Conservation (phyloP, 2,329 filamentous ascomycete genomes). For the Biscogniauxia mediterranea region DNA sequence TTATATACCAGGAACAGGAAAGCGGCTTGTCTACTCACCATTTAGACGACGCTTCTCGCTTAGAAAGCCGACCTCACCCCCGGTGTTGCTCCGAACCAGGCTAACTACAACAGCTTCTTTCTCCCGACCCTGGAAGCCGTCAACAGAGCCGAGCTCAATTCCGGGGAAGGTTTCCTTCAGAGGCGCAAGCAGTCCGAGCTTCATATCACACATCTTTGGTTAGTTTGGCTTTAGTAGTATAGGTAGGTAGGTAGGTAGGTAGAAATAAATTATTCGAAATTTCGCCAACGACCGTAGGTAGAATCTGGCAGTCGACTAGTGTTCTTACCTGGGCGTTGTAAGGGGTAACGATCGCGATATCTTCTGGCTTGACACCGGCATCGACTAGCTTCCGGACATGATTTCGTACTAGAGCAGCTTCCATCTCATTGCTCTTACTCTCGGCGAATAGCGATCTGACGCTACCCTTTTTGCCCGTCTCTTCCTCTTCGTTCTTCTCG, state of each 20-base stretch:
- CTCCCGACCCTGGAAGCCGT: slow-evolving; percentile 95
- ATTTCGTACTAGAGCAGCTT: slow-evolving; percentile 74
- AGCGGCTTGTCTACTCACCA: slow-evolving; percentile 54
- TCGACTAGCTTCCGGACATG: slow-evolving; percentile 76
- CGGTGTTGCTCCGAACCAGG: slow-evolving; percentile 86
- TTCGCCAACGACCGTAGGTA: background rate
- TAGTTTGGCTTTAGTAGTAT: slow-evolving; percentile 1
- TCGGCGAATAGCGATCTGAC: slow-evolving; percentile 53
- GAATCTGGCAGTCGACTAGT: slow-evolving; percentile 4
- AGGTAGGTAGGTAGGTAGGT: background rate
- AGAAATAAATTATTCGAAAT: background rate
- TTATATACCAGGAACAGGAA: slow-evolving; percentile 2
- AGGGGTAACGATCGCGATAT: slow-evolving; percentile 91
- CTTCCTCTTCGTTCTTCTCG: slow-evolving; percentile 76
- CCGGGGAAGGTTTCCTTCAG: slow-evolving; percentile 80
- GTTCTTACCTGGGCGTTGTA: slow-evolving; percentile 82
- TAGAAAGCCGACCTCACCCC: slow-evolving; percentile 88
- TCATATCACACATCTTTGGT: slow-evolving; percentile 1
- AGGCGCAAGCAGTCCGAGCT: slow-evolving; percentile 75
- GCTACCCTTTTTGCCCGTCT: slow-evolving; percentile 48
- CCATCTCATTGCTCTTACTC: slow-evolving; percentile 69
- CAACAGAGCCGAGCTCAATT: slow-evolving; percentile 92
- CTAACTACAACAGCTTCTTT: slow-evolving; percentile 94
- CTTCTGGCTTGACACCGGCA: slow-evolving; percentile 75
- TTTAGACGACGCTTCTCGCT: slow-evolving; percentile 90